Percentiles rank a stretch among this genome's conserved stretches.
Conservation (phyloP, 495 filamentous ascomycete genomes). For the Echria macrotheca region DNA sequence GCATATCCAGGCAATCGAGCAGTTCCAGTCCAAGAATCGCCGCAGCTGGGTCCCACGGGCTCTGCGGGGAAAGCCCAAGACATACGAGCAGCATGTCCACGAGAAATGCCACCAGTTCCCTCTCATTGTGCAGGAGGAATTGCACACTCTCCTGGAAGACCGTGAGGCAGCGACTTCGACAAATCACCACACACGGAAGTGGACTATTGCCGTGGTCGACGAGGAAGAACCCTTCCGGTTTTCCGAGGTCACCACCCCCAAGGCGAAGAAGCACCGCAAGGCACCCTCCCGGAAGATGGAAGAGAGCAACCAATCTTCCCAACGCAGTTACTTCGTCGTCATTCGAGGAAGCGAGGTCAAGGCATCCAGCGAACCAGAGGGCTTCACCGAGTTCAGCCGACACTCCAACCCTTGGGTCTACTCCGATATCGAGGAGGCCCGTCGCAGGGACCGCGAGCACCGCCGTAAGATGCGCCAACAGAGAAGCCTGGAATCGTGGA, state of each 20-base stretch:
- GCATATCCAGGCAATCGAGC: slow-evolving; percentile 16
- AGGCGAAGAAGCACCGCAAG: slow-evolving; percentile 18
- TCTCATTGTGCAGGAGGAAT: slow-evolving; percentile 1
- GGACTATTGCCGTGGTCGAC: slow-evolving; percentile 20
- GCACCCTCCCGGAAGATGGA: slow-evolving; percentile 24
- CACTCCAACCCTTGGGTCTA: slow-evolving; percentile 18
- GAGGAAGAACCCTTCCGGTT: slow-evolving; percentile 16
- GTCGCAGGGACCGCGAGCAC: slow-evolving; percentile 5
- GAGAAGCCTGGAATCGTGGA: neutral
- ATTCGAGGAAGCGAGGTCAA: slow-evolving; percentile 21
- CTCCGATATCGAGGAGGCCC: slow-evolving; percentile 11
- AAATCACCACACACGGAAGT: slow-evolving; percentile 15
- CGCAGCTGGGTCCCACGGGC: slow-evolving; percentile 15
- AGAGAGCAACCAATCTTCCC: too few species aligned
- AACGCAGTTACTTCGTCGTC: slow-evolving; percentile 19
- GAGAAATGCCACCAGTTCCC: slow-evolving; percentile 17
- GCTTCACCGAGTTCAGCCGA: slow-evolving; percentile 1
- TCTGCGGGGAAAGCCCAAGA: slow-evolving; percentile 13
- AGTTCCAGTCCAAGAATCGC: slow-evolving; percentile 14
- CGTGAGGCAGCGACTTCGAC: slow-evolving; percentile 14
- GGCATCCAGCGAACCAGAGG: neutral
- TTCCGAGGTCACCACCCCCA: slow-evolving; percentile 5
- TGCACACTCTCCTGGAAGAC: slow-evolving; percentile 14
- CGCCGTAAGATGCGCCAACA: neutral
- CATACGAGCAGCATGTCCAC: slow-evolving; percentile 25